phyloP scores from a whole-genome alignment of 148 eudicot species.

The Pouteria glomerata region DNA sequence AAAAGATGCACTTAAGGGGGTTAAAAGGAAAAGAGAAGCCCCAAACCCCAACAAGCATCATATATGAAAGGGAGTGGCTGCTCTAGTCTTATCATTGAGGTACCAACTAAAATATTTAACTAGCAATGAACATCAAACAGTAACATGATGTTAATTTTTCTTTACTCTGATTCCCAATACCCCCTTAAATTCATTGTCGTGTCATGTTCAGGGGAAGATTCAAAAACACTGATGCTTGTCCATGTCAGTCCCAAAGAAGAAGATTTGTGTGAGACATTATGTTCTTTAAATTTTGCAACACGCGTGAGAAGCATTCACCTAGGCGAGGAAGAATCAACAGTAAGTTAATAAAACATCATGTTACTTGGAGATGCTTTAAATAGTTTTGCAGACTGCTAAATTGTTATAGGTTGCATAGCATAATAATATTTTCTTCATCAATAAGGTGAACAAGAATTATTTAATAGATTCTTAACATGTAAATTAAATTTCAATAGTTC shows the following conservation, averaged over 20 bases:
- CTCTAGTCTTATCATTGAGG: background rate
- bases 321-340: conserved; percentile 18
- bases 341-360: conserved; percentile 9
- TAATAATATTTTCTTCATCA: too few relatives aligned
- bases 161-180: background rate
- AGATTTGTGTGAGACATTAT: conserved; percentile 23
- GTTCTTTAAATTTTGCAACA: conserved; percentile 24
- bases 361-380: too few relatives aligned
- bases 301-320: conserved; percentile 20
- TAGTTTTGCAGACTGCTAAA: too few relatives aligned
- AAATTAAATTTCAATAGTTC: too few relatives aligned
- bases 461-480: too few relatives aligned
- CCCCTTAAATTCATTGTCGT: background rate
- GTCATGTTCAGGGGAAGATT: conserved; percentile 17
- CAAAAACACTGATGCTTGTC: conserved; percentile 26
- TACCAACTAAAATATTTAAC: background rate
- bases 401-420: too few relatives aligned
- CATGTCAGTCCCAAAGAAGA: conserved; percentile 25
- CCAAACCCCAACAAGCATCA: background rate
- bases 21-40: background rate
- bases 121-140: too few relatives aligned
- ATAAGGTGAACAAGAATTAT: too few relatives aligned
- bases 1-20: background rate
- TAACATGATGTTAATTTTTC: background rate
- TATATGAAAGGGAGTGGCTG: background rate